phyloP scores from a whole-genome alignment of 192 early-diverging fungal species.

The Chytriomyces sp. region DNA sequence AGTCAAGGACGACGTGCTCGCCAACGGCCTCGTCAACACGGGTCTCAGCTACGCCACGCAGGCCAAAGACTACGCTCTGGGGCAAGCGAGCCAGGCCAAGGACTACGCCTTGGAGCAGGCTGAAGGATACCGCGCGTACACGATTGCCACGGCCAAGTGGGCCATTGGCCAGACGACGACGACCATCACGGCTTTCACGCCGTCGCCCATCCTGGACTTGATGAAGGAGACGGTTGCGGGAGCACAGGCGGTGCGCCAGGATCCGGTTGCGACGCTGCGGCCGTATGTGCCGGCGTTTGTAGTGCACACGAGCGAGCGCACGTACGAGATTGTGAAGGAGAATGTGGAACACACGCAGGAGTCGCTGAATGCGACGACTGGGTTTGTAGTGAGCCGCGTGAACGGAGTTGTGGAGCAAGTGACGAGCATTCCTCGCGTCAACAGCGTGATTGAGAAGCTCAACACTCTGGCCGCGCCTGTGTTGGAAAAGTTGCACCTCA shows the following conservation, averaged over 20 bases:
- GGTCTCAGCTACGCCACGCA: conserved; percentile 24
- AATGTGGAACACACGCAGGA: conserved; percentile 43
- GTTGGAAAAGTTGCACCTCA: conserved; percentile 38
- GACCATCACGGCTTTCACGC: conserved; percentile 54
- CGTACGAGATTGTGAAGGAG: conserved; percentile 45
- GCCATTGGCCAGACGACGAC: conserved; percentile 51
- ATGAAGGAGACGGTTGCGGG: conserved; percentile 36
- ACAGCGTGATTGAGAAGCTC: conserved; percentile 49
- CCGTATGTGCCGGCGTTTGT: conserved; percentile 52
- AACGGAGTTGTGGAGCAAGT: conserved; percentile 49
- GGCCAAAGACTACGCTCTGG: background rate
- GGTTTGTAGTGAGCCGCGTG: conserved; percentile 52
- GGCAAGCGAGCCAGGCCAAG: conserved; percentile 16
- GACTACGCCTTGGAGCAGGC: conserved; percentile 39
- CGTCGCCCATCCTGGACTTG: conserved; percentile 47
- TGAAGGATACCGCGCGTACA: background rate
- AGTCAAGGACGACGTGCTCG: conserved; percentile 5
- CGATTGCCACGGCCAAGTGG: conserved; percentile 38
- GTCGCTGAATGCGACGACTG: conserved; percentile 44
- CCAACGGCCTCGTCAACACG: background rate
- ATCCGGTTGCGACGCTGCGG: conserved; percentile 48
- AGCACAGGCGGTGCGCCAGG: conserved; percentile 36
- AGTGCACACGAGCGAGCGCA: conserved; percentile 49
- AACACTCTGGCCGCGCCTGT: conserved; percentile 42
- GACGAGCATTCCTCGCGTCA: conserved; percentile 45